Conservation (phyloP, 176 grass and related monocot genomes). For the Coix lacrymajobi region DNA sequence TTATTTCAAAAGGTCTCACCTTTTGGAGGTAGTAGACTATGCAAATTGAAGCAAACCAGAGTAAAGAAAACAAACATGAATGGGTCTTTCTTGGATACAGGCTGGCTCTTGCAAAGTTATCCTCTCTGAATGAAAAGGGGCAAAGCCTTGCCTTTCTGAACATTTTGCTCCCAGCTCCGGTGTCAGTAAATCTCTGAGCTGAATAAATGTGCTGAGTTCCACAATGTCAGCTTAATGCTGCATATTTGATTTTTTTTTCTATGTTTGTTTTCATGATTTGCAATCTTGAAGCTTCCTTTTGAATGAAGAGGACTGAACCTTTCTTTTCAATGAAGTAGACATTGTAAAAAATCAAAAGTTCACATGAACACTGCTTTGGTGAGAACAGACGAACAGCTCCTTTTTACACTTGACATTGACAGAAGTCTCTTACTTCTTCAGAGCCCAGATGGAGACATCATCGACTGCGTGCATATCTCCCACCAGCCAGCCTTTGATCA, state of each 20-base stretch:
- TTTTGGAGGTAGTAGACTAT: constrained; percentile 8
- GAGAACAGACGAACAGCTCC: background rate
- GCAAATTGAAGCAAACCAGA: background rate
- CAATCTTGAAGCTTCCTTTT: background rate
- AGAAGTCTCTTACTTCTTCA: constrained; percentile 22
- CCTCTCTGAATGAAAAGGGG: background rate
- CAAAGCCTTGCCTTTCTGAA: background rate
- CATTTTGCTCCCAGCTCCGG: background rate
- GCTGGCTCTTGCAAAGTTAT: constrained; percentile 14
- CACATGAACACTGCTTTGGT: background rate
- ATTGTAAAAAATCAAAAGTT: background rate
- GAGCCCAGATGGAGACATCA: constrained; percentile 71
- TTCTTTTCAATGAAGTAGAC: background rate
- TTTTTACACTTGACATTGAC: background rate
- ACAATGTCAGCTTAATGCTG: background rate
- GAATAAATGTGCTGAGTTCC: background rate
- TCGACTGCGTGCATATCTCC: constrained; percentile 70
- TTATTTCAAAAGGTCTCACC: background rate
- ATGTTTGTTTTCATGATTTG: background rate
- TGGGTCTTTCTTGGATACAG: background rate
- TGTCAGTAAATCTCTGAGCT: background rate
- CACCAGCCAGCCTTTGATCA: constrained; percentile 75
- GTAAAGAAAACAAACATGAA: background rate
- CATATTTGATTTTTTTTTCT: background rate
- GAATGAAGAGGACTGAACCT: background rate